Conservation (phyloP, 225 moss, liverwort and hornwort species). For the Takakia lepidozioides region DNA sequence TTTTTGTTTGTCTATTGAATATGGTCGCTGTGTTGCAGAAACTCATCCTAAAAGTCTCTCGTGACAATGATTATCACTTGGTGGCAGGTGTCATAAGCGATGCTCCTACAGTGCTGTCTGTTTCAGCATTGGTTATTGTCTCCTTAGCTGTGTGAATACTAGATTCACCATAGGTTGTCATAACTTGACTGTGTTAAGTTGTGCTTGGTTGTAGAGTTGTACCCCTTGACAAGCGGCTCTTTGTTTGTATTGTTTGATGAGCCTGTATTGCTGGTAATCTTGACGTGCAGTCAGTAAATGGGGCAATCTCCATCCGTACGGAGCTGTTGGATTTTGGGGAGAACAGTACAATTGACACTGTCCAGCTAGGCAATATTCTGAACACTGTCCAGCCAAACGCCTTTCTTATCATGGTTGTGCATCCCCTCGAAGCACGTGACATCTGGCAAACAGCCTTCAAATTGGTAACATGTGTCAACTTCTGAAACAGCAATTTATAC, state of each 20-base stretch:
- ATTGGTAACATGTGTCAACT: conserved; percentile 25
- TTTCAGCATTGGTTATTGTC: too few species aligned
- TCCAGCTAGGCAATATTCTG: conserved; percentile 51
- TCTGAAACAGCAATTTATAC: neutral
- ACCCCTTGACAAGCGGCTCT: too few species aligned
- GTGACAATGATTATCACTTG: too few species aligned
- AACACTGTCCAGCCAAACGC: conserved; percentile 47
- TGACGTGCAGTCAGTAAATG: conserved; percentile 66
- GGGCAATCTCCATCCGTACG: conserved; percentile 30
- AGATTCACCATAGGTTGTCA: neutral
- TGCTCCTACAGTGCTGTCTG: too few species aligned
- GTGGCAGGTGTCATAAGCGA: too few species aligned
- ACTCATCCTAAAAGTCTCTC: too few species aligned
- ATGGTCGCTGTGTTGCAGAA: too few species aligned
- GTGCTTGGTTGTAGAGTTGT: too few species aligned
- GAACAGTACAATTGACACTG: conserved; percentile 55
- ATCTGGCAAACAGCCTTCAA: conserved; percentile 38
- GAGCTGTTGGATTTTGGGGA: conserved; percentile 49
- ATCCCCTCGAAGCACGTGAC: conserved; percentile 72
- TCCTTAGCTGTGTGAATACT: too few species aligned
- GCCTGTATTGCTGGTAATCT: too few species aligned
- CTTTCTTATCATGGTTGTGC: conserved; percentile 72
- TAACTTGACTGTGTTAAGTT: conserved; percentile 3
- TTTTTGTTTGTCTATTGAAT: too few species aligned
- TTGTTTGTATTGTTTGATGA: too few species aligned